Percentiles rank a stretch among this genome's conserved stretches.
phyloP scores from a whole-genome alignment of 805 yeast species.

The Saturnispora halmiae region DNA sequence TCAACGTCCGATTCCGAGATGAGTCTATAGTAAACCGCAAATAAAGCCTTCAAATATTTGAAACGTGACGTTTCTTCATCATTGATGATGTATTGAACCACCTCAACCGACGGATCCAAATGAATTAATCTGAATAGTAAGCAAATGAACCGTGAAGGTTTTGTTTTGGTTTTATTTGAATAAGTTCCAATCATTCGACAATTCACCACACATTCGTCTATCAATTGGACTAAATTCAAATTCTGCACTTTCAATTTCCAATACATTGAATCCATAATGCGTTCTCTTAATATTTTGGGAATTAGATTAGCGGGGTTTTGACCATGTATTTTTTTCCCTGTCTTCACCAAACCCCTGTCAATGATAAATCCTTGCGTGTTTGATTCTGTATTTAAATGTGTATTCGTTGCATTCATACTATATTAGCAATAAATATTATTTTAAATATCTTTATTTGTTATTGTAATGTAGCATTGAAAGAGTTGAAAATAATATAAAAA shows the following conservation, averaged over 20 bases:
- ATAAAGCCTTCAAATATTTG: slow-evolving; percentile 66
- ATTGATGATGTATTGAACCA: slow-evolving; percentile 42
- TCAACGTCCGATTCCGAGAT: slow-evolving; percentile 24
- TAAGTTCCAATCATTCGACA: slow-evolving; percentile 42
- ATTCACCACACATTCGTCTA: slow-evolving; percentile 35
- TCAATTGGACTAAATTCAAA: slow-evolving; percentile 33
- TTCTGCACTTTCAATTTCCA: slow-evolving; percentile 51
- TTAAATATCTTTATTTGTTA: too few relatives aligned
- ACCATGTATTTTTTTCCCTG: slow-evolving; percentile 31
- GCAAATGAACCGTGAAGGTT: slow-evolving; percentile 69
- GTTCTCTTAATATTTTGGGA: slow-evolving; percentile 50
- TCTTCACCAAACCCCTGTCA: slow-evolving; percentile 30
- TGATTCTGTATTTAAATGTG: not conserved
- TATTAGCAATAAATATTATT: too few relatives aligned
- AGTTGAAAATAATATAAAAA: not conserved
- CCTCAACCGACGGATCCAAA: slow-evolving; percentile 54
- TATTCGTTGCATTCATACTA: slow-evolving; percentile 9
- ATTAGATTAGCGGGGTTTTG: slow-evolving; percentile 41
- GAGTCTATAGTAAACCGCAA: slow-evolving; percentile 54
- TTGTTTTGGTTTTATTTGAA: slow-evolving; percentile 31
- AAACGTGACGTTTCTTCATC: slow-evolving; percentile 61
- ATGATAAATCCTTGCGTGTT: slow-evolving; percentile 15
- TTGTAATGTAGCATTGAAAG: too few relatives aligned
- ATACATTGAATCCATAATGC: slow-evolving; percentile 46
- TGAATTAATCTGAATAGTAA: slow-evolving; percentile 70